Conservation (phyloP, 805 yeast genomes). For the Candida maesae region DNA sequence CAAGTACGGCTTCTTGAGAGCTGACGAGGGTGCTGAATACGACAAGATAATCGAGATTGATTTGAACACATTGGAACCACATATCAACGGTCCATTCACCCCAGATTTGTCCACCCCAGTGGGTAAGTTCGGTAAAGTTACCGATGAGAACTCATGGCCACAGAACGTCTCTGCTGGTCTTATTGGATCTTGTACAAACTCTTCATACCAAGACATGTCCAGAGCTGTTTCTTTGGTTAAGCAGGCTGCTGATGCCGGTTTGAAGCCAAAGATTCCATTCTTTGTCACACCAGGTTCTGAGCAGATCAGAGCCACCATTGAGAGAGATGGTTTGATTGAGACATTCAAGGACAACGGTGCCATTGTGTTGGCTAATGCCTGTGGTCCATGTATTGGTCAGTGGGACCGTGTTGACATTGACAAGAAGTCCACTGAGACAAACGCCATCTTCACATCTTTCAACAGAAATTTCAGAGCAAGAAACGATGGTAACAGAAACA, state of each 20-base stretch:
- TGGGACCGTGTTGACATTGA: constrained; percentile 92
- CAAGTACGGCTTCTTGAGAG: constrained; percentile 62
- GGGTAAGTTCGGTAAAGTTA: constrained; percentile 79
- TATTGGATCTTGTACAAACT: constrained; percentile 98
- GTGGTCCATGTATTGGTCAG: constrained; percentile 99
- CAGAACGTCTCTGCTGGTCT: constrained; percentile 87
- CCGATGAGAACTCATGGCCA: constrained; percentile 89
- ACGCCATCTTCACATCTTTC: constrained; percentile 95
- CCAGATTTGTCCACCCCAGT: constrained; percentile 97
- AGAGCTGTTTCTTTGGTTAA: constrained; percentile 90
- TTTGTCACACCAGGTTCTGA: constrained; percentile 98
- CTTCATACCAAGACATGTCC: constrained; percentile 97
- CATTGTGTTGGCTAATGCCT: constrained; percentile 92
- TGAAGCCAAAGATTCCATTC: constrained; percentile 87
- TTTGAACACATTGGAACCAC: constrained; percentile 87
- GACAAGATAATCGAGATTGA: constrained; percentile 92
- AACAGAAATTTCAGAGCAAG: constrained; percentile 98
- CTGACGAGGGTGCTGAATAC: constrained; percentile 91
- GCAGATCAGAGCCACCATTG: constrained; percentile 97
- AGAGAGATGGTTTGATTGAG: constrained; percentile 88
- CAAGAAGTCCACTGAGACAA: constrained; percentile 79
- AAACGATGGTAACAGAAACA: constrained; percentile 97
- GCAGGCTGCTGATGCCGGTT: constrained; percentile 88
- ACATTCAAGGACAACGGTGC: constrained; percentile 92
- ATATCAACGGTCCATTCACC: constrained; percentile 96